Conservation (phyloP, 2,329 filamentous ascomycete species). For the Beauveria varroae region DNA sequence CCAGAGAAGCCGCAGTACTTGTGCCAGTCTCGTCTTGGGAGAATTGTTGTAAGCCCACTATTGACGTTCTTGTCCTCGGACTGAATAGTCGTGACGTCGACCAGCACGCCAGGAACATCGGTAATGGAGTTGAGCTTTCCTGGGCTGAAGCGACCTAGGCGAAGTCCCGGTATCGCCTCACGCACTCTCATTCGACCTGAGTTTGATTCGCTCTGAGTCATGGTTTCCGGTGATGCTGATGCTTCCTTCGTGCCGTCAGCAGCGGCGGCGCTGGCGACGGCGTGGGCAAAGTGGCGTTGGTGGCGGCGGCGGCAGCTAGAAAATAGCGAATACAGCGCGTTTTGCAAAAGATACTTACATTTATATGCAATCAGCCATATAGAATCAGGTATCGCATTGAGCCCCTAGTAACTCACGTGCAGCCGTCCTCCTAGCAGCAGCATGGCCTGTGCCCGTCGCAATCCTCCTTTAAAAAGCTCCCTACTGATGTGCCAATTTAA, state of each 20-base stretch:
- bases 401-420: too few species aligned
- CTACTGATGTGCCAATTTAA: too few species aligned
- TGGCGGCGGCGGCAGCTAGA: too few species aligned
- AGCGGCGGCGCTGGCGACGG: too few species aligned
- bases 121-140: slow-evolving; percentile 43
- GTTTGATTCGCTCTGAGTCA: neutral
- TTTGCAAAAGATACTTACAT: too few species aligned
- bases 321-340: too few species aligned
- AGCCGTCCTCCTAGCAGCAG: too few species aligned
- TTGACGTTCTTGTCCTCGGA: slow-evolving; percentile 29
- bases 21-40: slow-evolving; percentile 38
- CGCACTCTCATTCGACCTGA: slow-evolving; percentile 22
- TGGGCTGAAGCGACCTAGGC: slow-evolving; percentile 35
- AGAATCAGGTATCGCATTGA: too few species aligned
- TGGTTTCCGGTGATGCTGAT: neutral
- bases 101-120: slow-evolving; percentile 41
- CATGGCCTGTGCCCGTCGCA: too few species aligned
- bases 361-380: too few species aligned
- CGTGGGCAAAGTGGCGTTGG: too few species aligned
- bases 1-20: slow-evolving; percentile 37
- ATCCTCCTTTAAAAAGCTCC: too few species aligned
- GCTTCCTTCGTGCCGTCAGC: neutral
- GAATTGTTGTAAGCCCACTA: slow-evolving; percentile 42
- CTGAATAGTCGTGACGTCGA: slow-evolving; percentile 37
- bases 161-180: slow-evolving; percentile 35